phyloP scores from a whole-genome alignment of 176 grass and related monocot species.

The Zoysia pacifica region DNA sequence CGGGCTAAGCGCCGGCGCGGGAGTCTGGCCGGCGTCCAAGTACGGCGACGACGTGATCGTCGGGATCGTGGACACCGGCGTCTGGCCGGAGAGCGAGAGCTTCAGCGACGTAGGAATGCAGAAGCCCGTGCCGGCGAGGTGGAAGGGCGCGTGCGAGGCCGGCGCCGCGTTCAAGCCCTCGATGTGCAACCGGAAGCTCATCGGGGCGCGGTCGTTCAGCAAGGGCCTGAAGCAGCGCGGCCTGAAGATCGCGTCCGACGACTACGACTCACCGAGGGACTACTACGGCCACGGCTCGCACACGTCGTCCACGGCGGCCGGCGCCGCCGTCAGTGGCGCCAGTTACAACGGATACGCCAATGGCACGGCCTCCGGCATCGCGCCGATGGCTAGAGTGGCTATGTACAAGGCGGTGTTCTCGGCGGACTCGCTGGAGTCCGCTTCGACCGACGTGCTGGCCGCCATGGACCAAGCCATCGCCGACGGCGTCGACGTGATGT shows the following conservation, averaged over 20 bases:
- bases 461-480: constrained; percentile 57
- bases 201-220: constrained; percentile 57
- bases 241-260: constrained; percentile 5
- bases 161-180: constrained; percentile 37
- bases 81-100: constrained; percentile 53
- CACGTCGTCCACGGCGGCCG: constrained; percentile 71
- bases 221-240: constrained; percentile 46
- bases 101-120: constrained; percentile 47
- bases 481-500: constrained; percentile 68
- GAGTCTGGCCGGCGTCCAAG: constrained; percentile 48
- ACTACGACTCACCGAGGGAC: constrained; percentile 64
- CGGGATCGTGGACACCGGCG: constrained; percentile 67
- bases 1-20: constrained; percentile 29
- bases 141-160: constrained; percentile 59
- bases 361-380: constrained; percentile 58
- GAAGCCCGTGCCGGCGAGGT: constrained; percentile 38
- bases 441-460: constrained; percentile 65
- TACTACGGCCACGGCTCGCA: constrained; percentile 65
- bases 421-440: constrained; percentile 37
- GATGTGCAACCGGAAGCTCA: constrained; percentile 61
- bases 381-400: constrained; percentile 56
- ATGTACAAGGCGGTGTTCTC: constrained; percentile 69
- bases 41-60: constrained; percentile 57
- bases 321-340: constrained; percentile 24
- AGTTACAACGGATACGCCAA: constrained; percentile 58